phyloP scores from a whole-genome alignment of 805 yeast species.

The Candida parachauliodes region DNA sequence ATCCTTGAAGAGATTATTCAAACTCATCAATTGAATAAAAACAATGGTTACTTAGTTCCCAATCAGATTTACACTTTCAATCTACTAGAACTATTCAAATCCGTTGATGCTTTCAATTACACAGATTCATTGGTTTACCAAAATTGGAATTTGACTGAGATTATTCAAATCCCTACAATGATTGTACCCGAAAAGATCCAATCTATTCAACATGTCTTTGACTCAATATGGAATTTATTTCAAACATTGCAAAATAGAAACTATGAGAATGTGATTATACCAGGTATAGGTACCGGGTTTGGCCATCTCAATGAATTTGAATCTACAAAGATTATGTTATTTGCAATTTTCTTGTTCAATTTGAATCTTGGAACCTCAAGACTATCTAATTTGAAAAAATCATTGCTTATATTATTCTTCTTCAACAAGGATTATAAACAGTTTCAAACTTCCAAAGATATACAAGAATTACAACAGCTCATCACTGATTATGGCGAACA shows the following conservation, averaged over 20 bases:
- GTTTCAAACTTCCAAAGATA: conserved; percentile 12
- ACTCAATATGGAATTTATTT: conserved; percentile 21
- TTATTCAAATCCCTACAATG: conserved; percentile 21
- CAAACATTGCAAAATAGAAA: not conserved
- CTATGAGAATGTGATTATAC: conserved; percentile 16
- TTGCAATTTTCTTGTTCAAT: conserved; percentile 17
- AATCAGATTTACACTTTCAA: conserved; percentile 14
- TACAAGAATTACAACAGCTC: conserved; percentile 9
- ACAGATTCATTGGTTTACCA: conserved; percentile 8
- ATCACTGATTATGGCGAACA: conserved; percentile 12
- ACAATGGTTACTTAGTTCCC: conserved; percentile 18
- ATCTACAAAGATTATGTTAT: conserved; percentile 18
- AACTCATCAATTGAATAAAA: conserved; percentile 11
- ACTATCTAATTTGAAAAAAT: conserved; percentile 12
- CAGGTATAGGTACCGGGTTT: conserved; percentile 27
- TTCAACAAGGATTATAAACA: conserved; percentile 16
- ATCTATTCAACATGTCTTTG: conserved; percentile 13
- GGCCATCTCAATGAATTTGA: conserved; percentile 16
- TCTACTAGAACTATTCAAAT: conserved; percentile 9
- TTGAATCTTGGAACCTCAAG: conserved; percentile 8
- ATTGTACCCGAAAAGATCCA: conserved; percentile 18
- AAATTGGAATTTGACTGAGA: conserved; percentile 11
- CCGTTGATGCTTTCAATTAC: conserved; percentile 4
- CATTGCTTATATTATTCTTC: conserved; percentile 17
- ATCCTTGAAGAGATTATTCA: conserved; percentile 16